Evolutionary conservation across 495 filamentous ascomycete genomes (phyloP).

Genomic region (Tuber borchii): DNA sequence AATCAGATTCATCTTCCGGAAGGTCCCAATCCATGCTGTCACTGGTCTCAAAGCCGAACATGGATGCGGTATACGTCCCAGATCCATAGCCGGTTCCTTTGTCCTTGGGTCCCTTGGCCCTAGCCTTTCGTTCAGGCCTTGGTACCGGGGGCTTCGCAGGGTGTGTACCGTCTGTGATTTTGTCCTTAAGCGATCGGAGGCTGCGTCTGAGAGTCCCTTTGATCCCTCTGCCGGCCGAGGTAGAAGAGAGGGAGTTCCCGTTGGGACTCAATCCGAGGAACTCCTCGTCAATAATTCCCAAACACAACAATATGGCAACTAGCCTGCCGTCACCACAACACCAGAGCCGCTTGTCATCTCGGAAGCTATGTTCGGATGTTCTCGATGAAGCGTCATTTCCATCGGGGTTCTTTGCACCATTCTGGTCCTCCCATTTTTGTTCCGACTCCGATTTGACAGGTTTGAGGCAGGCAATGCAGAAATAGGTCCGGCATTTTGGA

Average conservation of each 20-base stretch:
- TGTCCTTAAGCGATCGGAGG: slow-evolving; percentile 23
- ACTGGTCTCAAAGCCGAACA: slow-evolving; percentile 13
- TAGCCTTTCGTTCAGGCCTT: slow-evolving; percentile 15
- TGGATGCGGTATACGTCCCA: slow-evolving; percentile 15
- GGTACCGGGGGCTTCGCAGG: slow-evolving; percentile 8
- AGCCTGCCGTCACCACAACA: slow-evolving; percentile 23
- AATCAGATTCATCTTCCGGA: slow-evolving; percentile 22
- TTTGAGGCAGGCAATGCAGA: slow-evolving; percentile 26
- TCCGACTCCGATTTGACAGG: slow-evolving; percentile 15
- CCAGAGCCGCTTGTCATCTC: slow-evolving; percentile 15
- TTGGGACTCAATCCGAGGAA: slow-evolving; percentile 7
- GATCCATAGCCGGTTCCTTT: slow-evolving; percentile 33
- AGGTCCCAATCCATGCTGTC: slow-evolving; percentile 22
- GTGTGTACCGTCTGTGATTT: slow-evolving; percentile 18
- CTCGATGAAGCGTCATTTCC: neutral
- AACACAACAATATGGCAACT: slow-evolving; percentile 18
- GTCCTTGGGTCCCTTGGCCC: slow-evolving; percentile 19
- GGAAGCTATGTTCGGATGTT: slow-evolving; percentile 9
- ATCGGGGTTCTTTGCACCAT: neutral
- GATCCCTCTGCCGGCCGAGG: slow-evolving; percentile 7
- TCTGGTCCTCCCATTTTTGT: neutral
- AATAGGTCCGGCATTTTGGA: slow-evolving; percentile 14
- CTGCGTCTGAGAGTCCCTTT: slow-evolving; percentile 25
- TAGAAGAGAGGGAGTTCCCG: slow-evolving; percentile 5
- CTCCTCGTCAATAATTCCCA: slow-evolving; percentile 26